These are phyloP conservation scores for Camelina neglecta DNA, from an alignment of 345 rosid species.

Conservation along the genomic window DNA sequence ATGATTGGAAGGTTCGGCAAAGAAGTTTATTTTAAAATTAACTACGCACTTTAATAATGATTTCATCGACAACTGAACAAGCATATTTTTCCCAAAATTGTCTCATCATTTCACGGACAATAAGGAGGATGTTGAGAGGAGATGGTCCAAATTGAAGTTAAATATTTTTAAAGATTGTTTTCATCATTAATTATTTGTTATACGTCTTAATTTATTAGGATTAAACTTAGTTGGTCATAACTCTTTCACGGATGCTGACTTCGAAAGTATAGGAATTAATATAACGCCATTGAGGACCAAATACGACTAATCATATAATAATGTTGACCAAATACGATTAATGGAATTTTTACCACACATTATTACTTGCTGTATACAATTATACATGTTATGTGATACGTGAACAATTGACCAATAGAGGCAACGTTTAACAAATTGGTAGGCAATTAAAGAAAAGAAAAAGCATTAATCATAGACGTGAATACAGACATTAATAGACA, in stretches of 20 bases:
- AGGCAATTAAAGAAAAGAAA: slow-evolving; percentile 5
- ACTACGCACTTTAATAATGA: slow-evolving; percentile 11
- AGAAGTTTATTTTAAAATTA: not conserved
- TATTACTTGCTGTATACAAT: slow-evolving; percentile 24
- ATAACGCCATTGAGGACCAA: slow-evolving; percentile 12
- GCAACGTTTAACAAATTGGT: slow-evolving; percentile 22
- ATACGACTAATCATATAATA: slow-evolving; percentile 24
- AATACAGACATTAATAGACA: slow-evolving; percentile 23
- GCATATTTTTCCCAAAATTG: slow-evolving; percentile 24
- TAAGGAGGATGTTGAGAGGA: slow-evolving; percentile 24
- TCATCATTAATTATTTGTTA: not conserved
- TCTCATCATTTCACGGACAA: slow-evolving; percentile 22
- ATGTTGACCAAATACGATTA: slow-evolving; percentile 38
- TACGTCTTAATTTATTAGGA: slow-evolving; percentile 5
- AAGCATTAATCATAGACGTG: not conserved
- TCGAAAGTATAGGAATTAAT: slow-evolving; percentile 1
- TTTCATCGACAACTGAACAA: slow-evolving; percentile 21
- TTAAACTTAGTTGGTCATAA: slow-evolving; percentile 21
- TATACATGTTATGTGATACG: slow-evolving; percentile 10
- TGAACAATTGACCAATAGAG: slow-evolving; percentile 36
- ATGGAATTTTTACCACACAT: slow-evolving; percentile 29
- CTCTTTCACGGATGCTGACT: slow-evolving; percentile 4
- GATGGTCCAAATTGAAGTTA: slow-evolving; percentile 15
- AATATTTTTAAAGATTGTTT: not conserved
- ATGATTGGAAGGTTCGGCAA: slow-evolving; percentile 36